phyloP scores from a whole-genome alignment of 2,329 filamentous ascomycete genomes.

The Fusarium continuum region DNA sequence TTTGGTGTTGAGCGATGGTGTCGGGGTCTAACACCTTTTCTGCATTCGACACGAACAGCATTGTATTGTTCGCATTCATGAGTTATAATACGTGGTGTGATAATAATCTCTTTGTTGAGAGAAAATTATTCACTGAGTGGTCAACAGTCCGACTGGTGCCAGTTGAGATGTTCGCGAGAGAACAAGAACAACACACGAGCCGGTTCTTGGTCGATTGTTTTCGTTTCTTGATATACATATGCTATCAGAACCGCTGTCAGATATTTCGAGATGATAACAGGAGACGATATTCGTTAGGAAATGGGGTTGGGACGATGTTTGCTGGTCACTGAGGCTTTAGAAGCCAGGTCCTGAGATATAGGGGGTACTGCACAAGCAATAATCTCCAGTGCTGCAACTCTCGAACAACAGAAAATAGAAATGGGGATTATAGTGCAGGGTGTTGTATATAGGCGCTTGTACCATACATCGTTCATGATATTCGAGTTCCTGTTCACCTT shows the following conservation, averaged over 20 bases:
- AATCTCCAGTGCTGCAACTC: not conserved
- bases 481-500: not conserved
- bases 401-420: not conserved
- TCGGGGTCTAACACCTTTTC: not conserved
- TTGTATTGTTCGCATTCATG: not conserved
- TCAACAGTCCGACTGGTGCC: not conserved
- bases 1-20: not conserved
- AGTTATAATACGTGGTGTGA: no score
- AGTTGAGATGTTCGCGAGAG: not conserved
- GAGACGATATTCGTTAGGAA: not conserved
- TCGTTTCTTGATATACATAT: not conserved
- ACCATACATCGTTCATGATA: not conserved
- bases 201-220: not conserved
- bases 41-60: not conserved
- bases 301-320: not conserved
- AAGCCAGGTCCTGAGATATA: not conserved
- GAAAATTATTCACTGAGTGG: not conserved
- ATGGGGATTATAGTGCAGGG: no score
- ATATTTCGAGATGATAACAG: not conserved
- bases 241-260: accelerated
- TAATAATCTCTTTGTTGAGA: not conserved
- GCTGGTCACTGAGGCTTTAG: not conserved
- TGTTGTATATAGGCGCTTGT: no score
- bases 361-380: not conserved
- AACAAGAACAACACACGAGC: not conserved